Base-by-base conservation (phyloP, 2,329 filamentous ascomycete genomes). In the Colletotrichum falcatum region DNA sequence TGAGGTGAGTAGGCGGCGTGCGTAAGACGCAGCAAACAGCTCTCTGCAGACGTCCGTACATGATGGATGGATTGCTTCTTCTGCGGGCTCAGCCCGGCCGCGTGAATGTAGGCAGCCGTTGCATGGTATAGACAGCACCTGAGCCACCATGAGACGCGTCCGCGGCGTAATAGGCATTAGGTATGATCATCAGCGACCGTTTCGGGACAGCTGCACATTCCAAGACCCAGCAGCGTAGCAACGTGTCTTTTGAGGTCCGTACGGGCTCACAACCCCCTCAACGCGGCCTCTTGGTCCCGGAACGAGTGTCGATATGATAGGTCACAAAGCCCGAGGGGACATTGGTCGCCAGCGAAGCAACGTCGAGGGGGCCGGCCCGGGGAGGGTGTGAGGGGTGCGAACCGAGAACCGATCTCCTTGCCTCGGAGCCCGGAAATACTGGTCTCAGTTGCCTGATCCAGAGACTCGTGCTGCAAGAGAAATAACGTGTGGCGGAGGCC, bases 351-450 rank as follows among this genome's bases (percentile, higher is more conserved):
- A 70, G 51, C 67, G 51, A 67, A 62, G 67, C 67, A 70, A 62
- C 58, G 64, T 62, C 42, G 44, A 62, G 55, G 48, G 66, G 54
- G 14, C 46, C 54, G 66, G 62, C 44, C 54, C 65, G 46, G 69
- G 33, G n/a, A 55, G 65, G 59, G 65, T 65, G 65, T 65, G 69
- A 60, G 51, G 44, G 53, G 49, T 65, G 54, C 65, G 65, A 71
- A 53, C 69, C 69, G 69, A 70, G 53, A 70, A 60, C 69, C 69
- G 69, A 70, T 70, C 69, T 59, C 61, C 49, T 54, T 70, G 23
- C 68, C 48, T 55, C 12, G 28, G 49, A 20, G 53, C 54, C 37
- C 51, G 69, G 65, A 68, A 55, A 61, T 53, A 54, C 33, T 69
- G 54, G 54, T 26, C 20, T 61, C 3, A 39, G 60, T 49, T 71